Conservation (phyloP, 768 basidiomycete species). For the Fibroporia radiculosa region DNA sequence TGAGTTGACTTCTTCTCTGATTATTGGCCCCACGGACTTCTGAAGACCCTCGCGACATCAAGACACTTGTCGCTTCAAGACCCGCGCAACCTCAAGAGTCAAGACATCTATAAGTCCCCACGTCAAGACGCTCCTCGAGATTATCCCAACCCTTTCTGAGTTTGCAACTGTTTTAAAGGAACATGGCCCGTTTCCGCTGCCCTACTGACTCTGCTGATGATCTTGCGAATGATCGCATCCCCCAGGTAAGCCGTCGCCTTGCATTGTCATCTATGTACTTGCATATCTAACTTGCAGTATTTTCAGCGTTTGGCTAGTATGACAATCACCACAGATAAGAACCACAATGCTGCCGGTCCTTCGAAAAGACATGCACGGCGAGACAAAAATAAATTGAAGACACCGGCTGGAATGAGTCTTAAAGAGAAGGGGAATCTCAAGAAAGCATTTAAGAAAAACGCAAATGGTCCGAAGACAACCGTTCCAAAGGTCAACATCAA, state of each 20-base stretch:
- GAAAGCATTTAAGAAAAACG: conserved; percentile 9
- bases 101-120: too few species aligned
- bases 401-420: neutral
- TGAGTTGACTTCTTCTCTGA: too few species aligned
- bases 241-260: neutral
- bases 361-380: neutral
- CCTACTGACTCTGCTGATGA: neutral
- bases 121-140: too few species aligned
- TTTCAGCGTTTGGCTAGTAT: neutral
- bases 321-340: neutral
- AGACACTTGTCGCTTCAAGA: too few species aligned
- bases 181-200: neutral
- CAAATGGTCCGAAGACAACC: too few species aligned
- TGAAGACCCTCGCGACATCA: too few species aligned
- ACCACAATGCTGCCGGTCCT: neutral
- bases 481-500: conserved; percentile 8
- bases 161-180: too few species aligned
- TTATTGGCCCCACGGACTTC: too few species aligned
- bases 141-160: too few species aligned
- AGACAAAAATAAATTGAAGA: conserved; percentile 5
- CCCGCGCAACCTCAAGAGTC: too few species aligned
- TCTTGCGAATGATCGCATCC: neutral
- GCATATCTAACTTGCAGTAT: neutral
- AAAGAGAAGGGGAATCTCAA: conserved; percentile 9
- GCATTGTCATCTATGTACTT: too few species aligned